These are phyloP conservation scores for Blastocystis sp. DNA, from an alignment of 352 stramenopile genomes.

Conservation along the genomic window DNA sequence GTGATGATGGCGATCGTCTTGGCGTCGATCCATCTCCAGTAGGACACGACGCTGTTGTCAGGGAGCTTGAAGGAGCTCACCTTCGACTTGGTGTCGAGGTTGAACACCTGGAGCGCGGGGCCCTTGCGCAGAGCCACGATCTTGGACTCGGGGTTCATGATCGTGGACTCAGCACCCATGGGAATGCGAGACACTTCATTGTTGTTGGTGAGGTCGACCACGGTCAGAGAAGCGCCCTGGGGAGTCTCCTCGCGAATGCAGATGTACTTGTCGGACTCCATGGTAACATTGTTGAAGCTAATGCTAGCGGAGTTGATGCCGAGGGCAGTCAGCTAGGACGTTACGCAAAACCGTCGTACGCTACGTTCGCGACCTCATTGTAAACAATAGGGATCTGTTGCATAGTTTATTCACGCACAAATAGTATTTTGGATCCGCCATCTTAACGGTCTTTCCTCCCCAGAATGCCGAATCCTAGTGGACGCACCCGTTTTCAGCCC, in stretches of 20 bases:
- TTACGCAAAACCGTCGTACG: not conserved
- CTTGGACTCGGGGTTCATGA: conserved; percentile 96
- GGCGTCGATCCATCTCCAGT: conserved; percentile 94
- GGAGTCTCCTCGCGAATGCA: conserved; percentile 85
- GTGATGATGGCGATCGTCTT: conserved; percentile 96
- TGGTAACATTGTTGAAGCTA: conserved; percentile 85
- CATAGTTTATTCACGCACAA: conserved; percentile 40
- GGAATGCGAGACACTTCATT: conserved; percentile 83
- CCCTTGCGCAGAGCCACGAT: conserved; percentile 80
- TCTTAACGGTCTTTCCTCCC: not conserved
- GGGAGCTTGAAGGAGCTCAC: conserved; percentile 91
- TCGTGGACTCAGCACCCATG: conserved; percentile 96
- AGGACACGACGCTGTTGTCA: conserved; percentile 85
- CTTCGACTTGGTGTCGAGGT: conserved; percentile 97
- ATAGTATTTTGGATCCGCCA: conserved; percentile 50
- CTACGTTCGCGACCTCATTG: conserved; percentile 50
- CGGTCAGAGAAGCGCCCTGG: conserved; percentile 78
- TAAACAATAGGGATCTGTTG: conserved; percentile 59
- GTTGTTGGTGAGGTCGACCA: conserved; percentile 79
- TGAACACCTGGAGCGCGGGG: conserved; percentile 93
- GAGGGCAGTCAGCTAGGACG: conserved; percentile 78
- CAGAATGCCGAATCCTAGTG: not conserved
- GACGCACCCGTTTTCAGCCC: not conserved
- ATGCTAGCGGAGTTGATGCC: conserved; percentile 86
- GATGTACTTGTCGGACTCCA: conserved; percentile 89